Percentiles rank a stretch among this genome's conserved stretches.
Conservation (phyloP, 1,139 yeast genomes). For the Hanseniaspora gamundiae region DNA sequence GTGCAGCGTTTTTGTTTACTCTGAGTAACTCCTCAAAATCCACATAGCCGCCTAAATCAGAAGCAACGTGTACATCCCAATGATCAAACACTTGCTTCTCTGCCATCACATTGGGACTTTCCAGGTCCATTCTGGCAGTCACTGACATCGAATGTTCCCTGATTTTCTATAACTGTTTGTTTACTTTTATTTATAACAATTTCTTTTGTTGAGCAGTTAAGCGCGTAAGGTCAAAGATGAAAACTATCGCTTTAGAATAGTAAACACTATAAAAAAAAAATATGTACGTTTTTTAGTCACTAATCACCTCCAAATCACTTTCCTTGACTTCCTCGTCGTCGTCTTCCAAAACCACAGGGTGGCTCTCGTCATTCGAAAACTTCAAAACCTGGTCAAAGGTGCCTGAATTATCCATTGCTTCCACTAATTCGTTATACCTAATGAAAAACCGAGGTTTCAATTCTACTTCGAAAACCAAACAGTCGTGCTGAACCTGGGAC, state of each 20-base stretch:
- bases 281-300: background rate
- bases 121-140: too few relatives aligned
- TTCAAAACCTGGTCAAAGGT: conserved; percentile 21
- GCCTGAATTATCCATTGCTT: conserved; percentile 22
- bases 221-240: too few relatives aligned
- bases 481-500: conserved; percentile 15
- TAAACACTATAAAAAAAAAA: background rate
- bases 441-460: conserved; percentile 22
- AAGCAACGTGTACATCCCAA: background rate
- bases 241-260: too few relatives aligned
- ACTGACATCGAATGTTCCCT: too few relatives aligned
- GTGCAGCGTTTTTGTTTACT: background rate
- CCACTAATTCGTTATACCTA: conserved; percentile 24
- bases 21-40: background rate
- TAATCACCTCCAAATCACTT: background rate
- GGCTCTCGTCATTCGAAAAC: conserved; percentile 20
- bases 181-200: background rate
- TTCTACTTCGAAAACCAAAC: conserved; percentile 13
- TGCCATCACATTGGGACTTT: too few relatives aligned
- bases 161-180: too few relatives aligned
- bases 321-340: conserved; percentile 5
- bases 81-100: background rate
- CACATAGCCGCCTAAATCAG: background rate
- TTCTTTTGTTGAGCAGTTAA: too few relatives aligned
- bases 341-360: conserved; percentile 24